A percentile compares a stretch with the other conserved stretches of the same genome.
phyloP scores from a whole-genome alignment of 192 early-diverging fungal genomes.

The Backusella liffmaniae region DNA sequence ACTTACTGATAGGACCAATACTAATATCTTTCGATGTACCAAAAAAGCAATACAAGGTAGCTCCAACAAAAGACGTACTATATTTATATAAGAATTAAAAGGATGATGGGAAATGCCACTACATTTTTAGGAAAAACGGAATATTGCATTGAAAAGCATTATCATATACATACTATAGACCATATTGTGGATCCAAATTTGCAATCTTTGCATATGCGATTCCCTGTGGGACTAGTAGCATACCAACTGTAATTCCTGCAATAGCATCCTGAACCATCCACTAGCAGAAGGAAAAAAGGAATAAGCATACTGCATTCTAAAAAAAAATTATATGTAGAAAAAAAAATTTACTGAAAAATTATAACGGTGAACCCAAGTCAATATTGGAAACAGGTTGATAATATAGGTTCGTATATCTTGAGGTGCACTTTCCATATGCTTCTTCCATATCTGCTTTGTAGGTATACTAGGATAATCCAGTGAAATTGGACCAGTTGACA shows the following conservation, averaged over 20 bases:
- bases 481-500: not conserved
- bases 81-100: constrained; percentile 23
- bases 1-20: constrained; percentile 48
- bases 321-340: not conserved
- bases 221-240: constrained; percentile 72
- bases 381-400: constrained; percentile 30
- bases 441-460: constrained; percentile 2
- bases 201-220: constrained; percentile 80
- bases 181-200: constrained; percentile 67
- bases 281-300: not conserved
- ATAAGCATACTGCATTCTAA: not conserved
- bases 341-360: constrained; percentile 14
- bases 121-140: not conserved
- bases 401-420: constrained; percentile 12
- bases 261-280: constrained; percentile 69
- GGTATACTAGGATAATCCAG: not conserved
- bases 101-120: not conserved
- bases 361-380: constrained; percentile 33
- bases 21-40: constrained; percentile 75
- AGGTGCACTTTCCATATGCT: not conserved
- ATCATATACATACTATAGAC: constrained; percentile 54
- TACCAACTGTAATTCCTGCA: constrained; percentile 73
- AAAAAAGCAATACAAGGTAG: constrained; percentile 65
- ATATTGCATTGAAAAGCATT: not conserved
- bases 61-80: constrained; percentile 59